phyloP scores from a whole-genome alignment of 257 asterid species.

The Solanum arcanum region DNA sequence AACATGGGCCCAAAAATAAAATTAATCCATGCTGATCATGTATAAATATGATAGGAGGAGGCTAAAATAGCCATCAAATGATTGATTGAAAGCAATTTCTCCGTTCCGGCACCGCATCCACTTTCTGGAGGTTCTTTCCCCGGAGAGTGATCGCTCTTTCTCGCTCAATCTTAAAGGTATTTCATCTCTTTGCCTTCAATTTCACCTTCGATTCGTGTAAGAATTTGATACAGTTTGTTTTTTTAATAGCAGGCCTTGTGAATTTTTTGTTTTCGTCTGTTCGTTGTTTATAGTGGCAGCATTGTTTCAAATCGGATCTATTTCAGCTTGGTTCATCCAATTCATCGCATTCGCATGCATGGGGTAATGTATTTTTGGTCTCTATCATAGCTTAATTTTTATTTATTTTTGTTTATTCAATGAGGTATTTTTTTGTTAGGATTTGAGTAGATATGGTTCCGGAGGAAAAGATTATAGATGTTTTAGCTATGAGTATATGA shows the following conservation, averaged over 20 bases:
- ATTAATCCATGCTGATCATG: not conserved
- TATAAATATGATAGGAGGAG: not conserved
- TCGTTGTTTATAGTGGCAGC: slow-evolving; percentile 56
- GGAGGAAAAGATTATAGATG: not conserved
- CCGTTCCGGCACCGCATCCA: slow-evolving; percentile 1
- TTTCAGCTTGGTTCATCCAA: slow-evolving; percentile 40
- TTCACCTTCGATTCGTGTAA: not conserved
- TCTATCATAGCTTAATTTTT: not conserved
- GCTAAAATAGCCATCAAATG: not conserved
- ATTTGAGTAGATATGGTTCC: not conserved
- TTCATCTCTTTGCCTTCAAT: not conserved
- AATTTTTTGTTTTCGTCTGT: slow-evolving; percentile 6
- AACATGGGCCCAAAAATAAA: not conserved
- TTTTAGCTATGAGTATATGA: not conserved
- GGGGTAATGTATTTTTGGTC: slow-evolving; percentile 44
- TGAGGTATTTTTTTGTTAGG: not conserved
- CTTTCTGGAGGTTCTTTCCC: not conserved
- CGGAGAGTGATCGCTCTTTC: slow-evolving; percentile 19
- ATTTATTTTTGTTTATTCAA: not conserved
- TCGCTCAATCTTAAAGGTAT: not conserved
- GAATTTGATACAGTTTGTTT: not conserved
- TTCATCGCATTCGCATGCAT: slow-evolving; percentile 52
- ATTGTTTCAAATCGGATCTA: slow-evolving; percentile 46
- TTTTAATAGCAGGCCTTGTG: slow-evolving; percentile 24
- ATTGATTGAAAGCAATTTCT: not conserved